Base-by-base conservation (phyloP, 169 alveolate species). In the Plasmodium gallinaceum region DNA sequence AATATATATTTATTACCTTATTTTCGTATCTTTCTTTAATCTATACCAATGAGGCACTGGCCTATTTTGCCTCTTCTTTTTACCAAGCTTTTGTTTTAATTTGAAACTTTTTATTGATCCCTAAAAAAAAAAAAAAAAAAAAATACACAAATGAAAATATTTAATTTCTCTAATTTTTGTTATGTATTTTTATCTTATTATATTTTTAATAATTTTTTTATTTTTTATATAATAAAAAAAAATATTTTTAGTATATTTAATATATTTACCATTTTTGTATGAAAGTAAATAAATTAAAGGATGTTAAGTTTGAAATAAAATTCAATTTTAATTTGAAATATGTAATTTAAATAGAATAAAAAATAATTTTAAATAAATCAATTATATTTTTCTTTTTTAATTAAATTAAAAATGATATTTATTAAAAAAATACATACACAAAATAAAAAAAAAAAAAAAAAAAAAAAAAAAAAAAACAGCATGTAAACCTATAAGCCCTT, bases 21-120 rank as follows among this genome's bases (percentile, higher is more conserved):
- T 97, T 72, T 95, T 96, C 86, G 95, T 95, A 92, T 96, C 98
- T 45, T 98, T 96, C 95, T 95, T 96, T 94, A 97, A 95, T 93
- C 99, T 97, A 90, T 96, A 95, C 99, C 99, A 98, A 92, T 97
- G 98, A 60, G 99, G 99, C 87, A 97, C 94, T 46, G 98, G 98
- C 92, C 99, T 95, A 93, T 98, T 98, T 94, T 97, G 98, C 95
- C 96, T 97, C 95, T 95, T 96, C 95, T 96, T 97, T 95, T 96
- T 97, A 54, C 97, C 99, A 88, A 97, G 92, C 93, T 93, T 97
- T 91, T 95, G 96, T 96, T 98, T 98, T 87, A 97, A 95, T 73
- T 90, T 92, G 92, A 97, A 94, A 20, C 98, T 91, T 94, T 97
- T 98, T 85, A 94, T 93, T 76, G 99, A 93, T 73, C 99, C 99